Percentiles rank a stretch among this genome's conserved stretches.
phyloP scores from a whole-genome alignment of 352 stramenopile genomes.

The Phytophthora tubulina region DNA sequence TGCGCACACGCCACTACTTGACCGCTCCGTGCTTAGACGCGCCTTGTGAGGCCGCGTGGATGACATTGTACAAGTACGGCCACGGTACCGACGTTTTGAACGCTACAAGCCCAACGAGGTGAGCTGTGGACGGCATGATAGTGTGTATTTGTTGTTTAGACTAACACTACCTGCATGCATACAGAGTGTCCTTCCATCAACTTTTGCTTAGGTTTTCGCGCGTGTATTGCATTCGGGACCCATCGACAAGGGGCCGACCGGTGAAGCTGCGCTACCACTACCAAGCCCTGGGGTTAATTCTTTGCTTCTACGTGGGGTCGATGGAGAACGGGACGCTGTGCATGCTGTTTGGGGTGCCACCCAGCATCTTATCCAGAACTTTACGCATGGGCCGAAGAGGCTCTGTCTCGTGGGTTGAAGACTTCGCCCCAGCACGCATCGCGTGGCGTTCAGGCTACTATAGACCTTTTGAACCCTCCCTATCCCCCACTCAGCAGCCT shows the following conservation, averaged over 20 bases:
- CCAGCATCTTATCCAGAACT: constrained; percentile 6
- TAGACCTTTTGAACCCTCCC: constrained; percentile 11
- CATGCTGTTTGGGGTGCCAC: constrained; percentile 11
- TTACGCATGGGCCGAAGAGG: constrained; percentile 6
- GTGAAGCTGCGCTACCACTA: neutral
- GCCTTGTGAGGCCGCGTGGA: neutral
- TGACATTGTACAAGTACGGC: neutral
- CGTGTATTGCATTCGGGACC: no score
- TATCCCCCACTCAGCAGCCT: constrained; percentile 11
- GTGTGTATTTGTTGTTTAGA: no score
- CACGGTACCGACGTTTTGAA: neutral
- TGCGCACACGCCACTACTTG: constrained; percentile 8
- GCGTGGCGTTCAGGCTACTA: neutral
- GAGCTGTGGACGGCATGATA: neutral
- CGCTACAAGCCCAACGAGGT: neutral
- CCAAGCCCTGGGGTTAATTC: neutral
- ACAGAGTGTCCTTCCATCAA: no score
- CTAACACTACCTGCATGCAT: no score
- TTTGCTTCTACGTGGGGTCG: neutral
- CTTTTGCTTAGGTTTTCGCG: no score
- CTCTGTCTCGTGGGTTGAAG: neutral
- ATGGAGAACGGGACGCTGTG: neutral
- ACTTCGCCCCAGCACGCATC: neutral
- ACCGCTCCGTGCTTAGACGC: neutral
- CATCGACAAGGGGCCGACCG: neutral